phyloP scores from a whole-genome alignment of 2,329 filamentous ascomycete genomes.

The Podosphaera aphanis region DNA sequence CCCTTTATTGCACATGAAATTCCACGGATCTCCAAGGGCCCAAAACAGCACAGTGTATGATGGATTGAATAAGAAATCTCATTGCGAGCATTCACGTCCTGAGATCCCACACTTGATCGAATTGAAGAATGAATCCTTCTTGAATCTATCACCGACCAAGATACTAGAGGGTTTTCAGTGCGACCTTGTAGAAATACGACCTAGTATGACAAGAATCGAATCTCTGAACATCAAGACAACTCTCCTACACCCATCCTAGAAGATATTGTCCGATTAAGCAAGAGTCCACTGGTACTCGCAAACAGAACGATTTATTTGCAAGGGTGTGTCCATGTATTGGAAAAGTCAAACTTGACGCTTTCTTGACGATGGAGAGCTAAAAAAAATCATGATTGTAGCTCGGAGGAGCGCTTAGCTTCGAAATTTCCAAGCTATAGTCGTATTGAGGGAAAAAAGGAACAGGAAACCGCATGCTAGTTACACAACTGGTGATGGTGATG shows the following conservation, averaged over 20 bases:
- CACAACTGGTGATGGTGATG: not conserved
- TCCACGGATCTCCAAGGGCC: too few relatives aligned
- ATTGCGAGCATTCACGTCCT: too few relatives aligned
- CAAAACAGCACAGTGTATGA: too few relatives aligned
- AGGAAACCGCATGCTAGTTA: not conserved
- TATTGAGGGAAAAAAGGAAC: slow-evolving; percentile 3
- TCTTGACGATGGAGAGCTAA: slow-evolving; percentile 6
- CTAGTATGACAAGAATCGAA: slow-evolving; percentile 1
- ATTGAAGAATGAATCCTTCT: too few relatives aligned
- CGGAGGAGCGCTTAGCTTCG: slow-evolving; percentile 5
- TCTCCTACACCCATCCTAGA: not conserved
- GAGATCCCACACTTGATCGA: too few relatives aligned
- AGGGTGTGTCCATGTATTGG: slow-evolving; percentile 1
- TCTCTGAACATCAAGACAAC: slow-evolving; percentile 2
- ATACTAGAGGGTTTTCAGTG: too few relatives aligned
- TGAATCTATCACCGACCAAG: too few relatives aligned
- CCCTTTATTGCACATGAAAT: too few relatives aligned
- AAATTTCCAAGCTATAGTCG: slow-evolving; percentile 5
- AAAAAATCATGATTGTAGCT: slow-evolving; percentile 5
- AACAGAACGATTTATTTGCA: not conserved
- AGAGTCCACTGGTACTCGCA: not conserved
- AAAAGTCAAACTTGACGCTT: slow-evolving; percentile 5
- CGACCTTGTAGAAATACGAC: too few relatives aligned
- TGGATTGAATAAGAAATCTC: too few relatives aligned
- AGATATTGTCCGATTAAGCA: not conserved